Evolutionary conservation across 2,329 filamentous ascomycete species (phyloP).

Genomic region (Pseudogymnoascus verrucosus): DNA sequence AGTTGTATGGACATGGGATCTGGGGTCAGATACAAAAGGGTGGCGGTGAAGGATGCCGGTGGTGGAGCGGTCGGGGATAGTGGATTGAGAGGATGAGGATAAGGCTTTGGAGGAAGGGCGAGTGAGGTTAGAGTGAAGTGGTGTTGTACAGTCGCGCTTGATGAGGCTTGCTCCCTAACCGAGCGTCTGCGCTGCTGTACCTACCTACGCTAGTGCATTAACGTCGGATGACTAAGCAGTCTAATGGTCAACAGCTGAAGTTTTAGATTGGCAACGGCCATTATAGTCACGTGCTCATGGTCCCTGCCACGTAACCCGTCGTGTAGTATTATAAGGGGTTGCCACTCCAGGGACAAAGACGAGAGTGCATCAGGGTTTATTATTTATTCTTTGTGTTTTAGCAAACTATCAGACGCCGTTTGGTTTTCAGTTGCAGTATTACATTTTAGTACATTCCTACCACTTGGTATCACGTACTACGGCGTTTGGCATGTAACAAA

Average conservation of each 20-base stretch:
- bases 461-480: background rate
- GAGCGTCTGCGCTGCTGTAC: conserved; percentile 4
- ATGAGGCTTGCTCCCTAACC: conserved; percentile 8
- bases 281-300: background rate
- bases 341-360: background rate
- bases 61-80: background rate
- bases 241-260: background rate
- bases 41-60: background rate
- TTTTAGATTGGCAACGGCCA: background rate
- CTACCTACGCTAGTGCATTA: background rate
- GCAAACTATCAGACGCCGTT: background rate
- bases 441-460: background rate
- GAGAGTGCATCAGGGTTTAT: background rate
- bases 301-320: background rate
- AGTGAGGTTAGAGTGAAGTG: conserved; percentile 8
- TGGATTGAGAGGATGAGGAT: conserved; percentile 1
- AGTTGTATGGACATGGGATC: conserved; percentile 9
- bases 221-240: background rate
- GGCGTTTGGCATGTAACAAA: background rate
- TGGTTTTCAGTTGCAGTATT: background rate
- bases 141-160: conserved; percentile 8
- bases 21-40: background rate
- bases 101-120: conserved; percentile 7
- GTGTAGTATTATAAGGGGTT: background rate
- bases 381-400: background rate